These are phyloP conservation scores for Panellus pusillus DNA, from an alignment of 768 basidiomycete genomes.

Conservation along the genomic window DNA sequence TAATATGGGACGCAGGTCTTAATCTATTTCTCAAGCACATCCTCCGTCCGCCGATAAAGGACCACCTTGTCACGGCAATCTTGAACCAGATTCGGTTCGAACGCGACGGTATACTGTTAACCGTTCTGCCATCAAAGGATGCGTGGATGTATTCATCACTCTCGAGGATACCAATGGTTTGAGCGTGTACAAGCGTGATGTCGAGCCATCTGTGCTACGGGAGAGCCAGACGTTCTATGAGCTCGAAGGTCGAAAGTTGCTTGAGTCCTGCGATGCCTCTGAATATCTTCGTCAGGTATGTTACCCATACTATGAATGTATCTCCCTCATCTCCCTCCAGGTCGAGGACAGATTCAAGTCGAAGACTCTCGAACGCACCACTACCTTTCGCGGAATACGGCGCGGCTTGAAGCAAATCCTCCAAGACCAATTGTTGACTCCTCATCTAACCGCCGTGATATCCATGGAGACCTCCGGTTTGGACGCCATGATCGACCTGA, in stretches of 20 bases:
- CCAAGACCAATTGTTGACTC: slow-evolving; percentile 71
- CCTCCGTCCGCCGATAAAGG: slow-evolving; percentile 77
- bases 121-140: slow-evolving; percentile 87
- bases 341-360: slow-evolving; percentile 78
- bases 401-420: slow-evolving; percentile 70
- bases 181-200: slow-evolving; percentile 77
- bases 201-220: slow-evolving; percentile 79
- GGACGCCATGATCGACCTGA: slow-evolving; percentile 81
- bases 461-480: slow-evolving; percentile 82
- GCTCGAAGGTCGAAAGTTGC: slow-evolving; percentile 66
- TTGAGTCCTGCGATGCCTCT: slow-evolving; percentile 75
- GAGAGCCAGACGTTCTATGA: slow-evolving; percentile 82
- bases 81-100: slow-evolving; percentile 87
- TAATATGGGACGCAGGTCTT: slow-evolving; percentile 80
- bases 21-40: slow-evolving; percentile 82
- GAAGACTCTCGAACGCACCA: slow-evolving; percentile 80
- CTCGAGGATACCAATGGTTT: slow-evolving; percentile 53
- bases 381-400: slow-evolving; percentile 80
- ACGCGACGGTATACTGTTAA: slow-evolving; percentile 90
- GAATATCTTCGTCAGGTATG: slow-evolving; percentile 80
- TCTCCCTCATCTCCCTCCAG: slow-evolving; percentile 39
- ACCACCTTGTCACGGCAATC: slow-evolving; percentile 79
- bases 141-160: slow-evolving; percentile 79
- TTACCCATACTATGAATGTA: slow-evolving; percentile 11
- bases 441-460: slow-evolving; percentile 76